Conservation (phyloP, 148 eudicot genomes). For the Bassia scoparia region DNA sequence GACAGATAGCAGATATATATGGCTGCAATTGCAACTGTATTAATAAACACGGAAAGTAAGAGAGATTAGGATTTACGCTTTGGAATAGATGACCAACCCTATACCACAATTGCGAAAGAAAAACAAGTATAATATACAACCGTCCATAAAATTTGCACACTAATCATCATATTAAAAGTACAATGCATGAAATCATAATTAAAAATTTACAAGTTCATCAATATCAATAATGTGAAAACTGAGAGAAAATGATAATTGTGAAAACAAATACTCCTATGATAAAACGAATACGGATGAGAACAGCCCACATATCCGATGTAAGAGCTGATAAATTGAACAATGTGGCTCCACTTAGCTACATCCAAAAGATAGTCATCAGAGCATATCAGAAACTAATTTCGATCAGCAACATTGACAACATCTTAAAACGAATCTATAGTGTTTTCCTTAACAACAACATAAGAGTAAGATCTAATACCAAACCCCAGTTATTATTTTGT, state of each 20-base stretch:
- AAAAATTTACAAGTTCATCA: neutral
- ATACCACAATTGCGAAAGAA: slow-evolving; percentile 59
- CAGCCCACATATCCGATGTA: slow-evolving; percentile 98
- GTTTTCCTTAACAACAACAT: neutral
- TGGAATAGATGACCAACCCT: slow-evolving; percentile 75
- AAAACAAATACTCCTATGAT: slow-evolving; percentile 54
- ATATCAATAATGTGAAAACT: neutral
- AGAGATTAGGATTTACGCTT: slow-evolving; percentile 42
- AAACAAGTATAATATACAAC: slow-evolving; percentile 63
- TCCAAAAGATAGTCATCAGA: slow-evolving; percentile 6
- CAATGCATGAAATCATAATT: neutral
- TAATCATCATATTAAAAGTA: neutral
- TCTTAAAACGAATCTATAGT: neutral
- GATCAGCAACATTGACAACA: neutral
- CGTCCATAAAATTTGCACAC: slow-evolving; percentile 86
- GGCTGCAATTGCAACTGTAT: too few relatives aligned
- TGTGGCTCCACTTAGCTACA: slow-evolving; percentile 73
- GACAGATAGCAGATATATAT: too few relatives aligned
- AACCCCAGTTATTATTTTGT: neutral
- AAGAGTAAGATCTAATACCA: neutral
- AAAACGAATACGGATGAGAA: slow-evolving; percentile 66
- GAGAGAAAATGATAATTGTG: neutral
- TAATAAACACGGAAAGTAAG: too few relatives aligned
- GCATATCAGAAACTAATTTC: neutral
- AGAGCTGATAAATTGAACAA: slow-evolving; percentile 79